phyloP scores from a whole-genome alignment of 345 rosid genomes.

The Salix koriyanagi region DNA sequence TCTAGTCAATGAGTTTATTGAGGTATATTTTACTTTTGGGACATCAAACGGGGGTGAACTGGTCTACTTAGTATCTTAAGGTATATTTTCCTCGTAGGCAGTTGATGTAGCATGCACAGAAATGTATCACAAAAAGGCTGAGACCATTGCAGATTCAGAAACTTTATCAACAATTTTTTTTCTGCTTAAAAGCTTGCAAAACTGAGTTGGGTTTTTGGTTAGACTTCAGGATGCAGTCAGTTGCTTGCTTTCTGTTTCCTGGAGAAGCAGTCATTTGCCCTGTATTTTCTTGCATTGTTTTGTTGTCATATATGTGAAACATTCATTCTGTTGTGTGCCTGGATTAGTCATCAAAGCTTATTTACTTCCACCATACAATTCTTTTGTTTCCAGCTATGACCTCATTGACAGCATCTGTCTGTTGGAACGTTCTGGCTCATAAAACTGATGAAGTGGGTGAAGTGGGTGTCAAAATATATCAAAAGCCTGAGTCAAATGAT shows the following conservation, averaged over 20 bases:
- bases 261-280: too few species aligned
- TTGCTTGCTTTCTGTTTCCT: background rate
- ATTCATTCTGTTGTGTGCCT: background rate
- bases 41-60: background rate
- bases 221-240: background rate
- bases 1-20: background rate
- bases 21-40: background rate
- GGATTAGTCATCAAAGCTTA: background rate
- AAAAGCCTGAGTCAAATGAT: slow-evolving; percentile 86
- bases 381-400: slow-evolving; percentile 63
- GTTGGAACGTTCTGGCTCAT: slow-evolving; percentile 93
- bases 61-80: background rate
- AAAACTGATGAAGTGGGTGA: slow-evolving; percentile 88
- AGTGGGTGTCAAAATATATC: slow-evolving; percentile 82
- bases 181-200: background rate
- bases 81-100: background rate
- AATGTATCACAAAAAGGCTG: too few species aligned
- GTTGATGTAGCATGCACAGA: background rate
- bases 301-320: background rate
- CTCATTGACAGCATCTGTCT: slow-evolving; percentile 66
- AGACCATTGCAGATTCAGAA: background rate
- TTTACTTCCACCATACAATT: background rate
- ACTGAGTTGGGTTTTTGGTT: background rate
- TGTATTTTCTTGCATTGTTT: background rate
- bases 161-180: background rate